Evolutionary conservation across 2,329 filamentous ascomycete species (phyloP).

Genomic region (Colletotrichum tofieldiae): DNA sequence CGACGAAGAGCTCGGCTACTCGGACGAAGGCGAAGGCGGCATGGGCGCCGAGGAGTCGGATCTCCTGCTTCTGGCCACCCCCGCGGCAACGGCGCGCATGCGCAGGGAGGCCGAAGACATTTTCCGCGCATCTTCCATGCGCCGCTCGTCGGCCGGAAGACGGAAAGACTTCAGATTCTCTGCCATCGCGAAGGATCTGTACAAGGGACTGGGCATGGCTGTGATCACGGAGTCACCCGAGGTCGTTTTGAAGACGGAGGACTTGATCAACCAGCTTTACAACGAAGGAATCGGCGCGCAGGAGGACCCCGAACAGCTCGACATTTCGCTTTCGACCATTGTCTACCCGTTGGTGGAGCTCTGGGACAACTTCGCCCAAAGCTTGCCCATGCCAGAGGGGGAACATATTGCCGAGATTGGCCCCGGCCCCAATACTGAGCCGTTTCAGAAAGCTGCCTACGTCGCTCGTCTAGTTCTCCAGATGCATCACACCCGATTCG

Average conservation of each 20-base stretch:
- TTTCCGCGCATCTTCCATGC: slow-evolving; percentile 67
- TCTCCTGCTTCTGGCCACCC: slow-evolving; percentile 69
- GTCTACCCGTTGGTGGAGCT: slow-evolving; percentile 67
- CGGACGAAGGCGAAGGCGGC: slow-evolving; percentile 48
- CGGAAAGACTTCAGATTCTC: slow-evolving; percentile 76
- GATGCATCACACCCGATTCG: slow-evolving; percentile 78
- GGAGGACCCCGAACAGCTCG: slow-evolving; percentile 70
- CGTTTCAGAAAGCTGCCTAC: slow-evolving; percentile 83
- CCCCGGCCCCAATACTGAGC: slow-evolving; percentile 72
- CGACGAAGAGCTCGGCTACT: slow-evolving; percentile 42
- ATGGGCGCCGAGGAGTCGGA: slow-evolving; percentile 60
- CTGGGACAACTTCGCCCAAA: slow-evolving; percentile 70
- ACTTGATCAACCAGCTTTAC: slow-evolving; percentile 77
- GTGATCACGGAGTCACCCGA: slow-evolving; percentile 78
- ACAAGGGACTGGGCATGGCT: slow-evolving; percentile 71
- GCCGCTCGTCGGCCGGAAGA: slow-evolving; percentile 57
- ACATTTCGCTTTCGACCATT: slow-evolving; percentile 69
- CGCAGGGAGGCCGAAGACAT: slow-evolving; percentile 70
- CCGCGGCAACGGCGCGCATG: slow-evolving; percentile 68
- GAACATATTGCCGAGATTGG: slow-evolving; percentile 76
- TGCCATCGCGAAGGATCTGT: slow-evolving; percentile 80
- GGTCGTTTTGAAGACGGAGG: slow-evolving; percentile 83
- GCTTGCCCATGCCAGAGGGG: slow-evolving; percentile 63
- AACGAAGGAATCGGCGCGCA: slow-evolving; percentile 71
- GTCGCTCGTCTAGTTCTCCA: slow-evolving; percentile 84